Percentiles rank a stretch among this genome's conserved stretches.
Conservation (phyloP, 1,284 basidiomycete genomes). For the Phylloporus sp. region DNA sequence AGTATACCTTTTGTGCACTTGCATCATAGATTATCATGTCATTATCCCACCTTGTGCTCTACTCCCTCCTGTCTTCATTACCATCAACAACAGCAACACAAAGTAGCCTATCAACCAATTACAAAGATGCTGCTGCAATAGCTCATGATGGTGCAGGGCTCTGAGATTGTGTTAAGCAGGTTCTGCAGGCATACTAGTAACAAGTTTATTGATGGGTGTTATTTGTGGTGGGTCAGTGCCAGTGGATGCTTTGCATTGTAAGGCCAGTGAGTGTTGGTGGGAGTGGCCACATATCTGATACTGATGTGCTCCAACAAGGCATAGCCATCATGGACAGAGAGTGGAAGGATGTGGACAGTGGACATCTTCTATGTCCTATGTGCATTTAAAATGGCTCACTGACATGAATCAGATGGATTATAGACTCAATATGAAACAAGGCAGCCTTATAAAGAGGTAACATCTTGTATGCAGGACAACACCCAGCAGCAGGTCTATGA, state of each 20-base stretch:
- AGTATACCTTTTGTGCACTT: conserved; percentile 94
- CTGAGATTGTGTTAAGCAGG: conserved; percentile 84
- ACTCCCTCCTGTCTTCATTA: no score
- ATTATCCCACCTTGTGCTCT: conserved; percentile 49
- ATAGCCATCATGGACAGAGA: conserved; percentile 32
- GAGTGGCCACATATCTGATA: conserved; percentile 25
- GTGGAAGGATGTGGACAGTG: conserved; percentile 71
- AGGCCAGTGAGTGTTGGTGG: conserved; percentile 64
- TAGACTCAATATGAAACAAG: conserved; percentile 61
- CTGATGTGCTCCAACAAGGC: no score
- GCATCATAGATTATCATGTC: conserved; percentile 84
- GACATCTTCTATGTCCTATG: conserved; percentile 16
- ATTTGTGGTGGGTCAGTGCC: conserved; percentile 99
- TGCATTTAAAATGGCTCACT: no score
- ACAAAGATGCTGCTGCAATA: conserved; percentile 74
- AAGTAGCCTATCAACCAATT: conserved; percentile 58
- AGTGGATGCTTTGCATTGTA: conserved; percentile 86
- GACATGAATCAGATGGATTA: no score
- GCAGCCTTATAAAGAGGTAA: conserved; percentile 88
- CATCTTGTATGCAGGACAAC: conserved; percentile 86
- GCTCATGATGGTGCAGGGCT: conserved; percentile 88
- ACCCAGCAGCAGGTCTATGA: conserved; percentile 82
- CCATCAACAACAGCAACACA: conserved; percentile 12
- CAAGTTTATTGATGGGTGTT: conserved; percentile 99
- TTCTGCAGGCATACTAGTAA: conserved; percentile 95